These are phyloP conservation scores for Kuraishia hungarica DNA, from an alignment of 805 yeast genomes.

Conservation along the genomic window DNA sequence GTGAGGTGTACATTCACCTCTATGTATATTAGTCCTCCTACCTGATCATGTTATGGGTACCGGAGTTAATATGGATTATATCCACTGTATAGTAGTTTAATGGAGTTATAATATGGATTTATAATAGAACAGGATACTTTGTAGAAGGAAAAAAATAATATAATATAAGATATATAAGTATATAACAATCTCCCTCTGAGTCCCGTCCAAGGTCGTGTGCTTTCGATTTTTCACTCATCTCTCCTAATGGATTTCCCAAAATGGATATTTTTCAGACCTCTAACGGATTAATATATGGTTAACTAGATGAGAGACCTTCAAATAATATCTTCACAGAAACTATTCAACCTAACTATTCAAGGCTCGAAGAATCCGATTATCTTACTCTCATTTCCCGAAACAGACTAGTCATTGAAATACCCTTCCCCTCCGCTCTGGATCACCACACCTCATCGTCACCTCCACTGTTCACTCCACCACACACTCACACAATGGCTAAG, in stretches of 20 bases:
- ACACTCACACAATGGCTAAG: constrained; percentile 3
- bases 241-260: not conserved
- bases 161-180: too few species aligned
- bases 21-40: not conserved
- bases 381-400: not conserved
- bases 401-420: not conserved
- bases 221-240: not conserved
- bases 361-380: not conserved
- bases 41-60: not conserved
- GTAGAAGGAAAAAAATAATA: too few species aligned
- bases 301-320: not conserved
- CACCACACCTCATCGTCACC: too few species aligned
- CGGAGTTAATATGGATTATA: not conserved
- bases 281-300: too few species aligned
- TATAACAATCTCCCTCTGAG: too few species aligned
- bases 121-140: too few species aligned
- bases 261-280: not conserved
- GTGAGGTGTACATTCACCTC: not conserved
- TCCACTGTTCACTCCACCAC: not conserved
- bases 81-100: not conserved
- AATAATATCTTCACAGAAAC: too few species aligned
- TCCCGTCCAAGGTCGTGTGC: not conserved
- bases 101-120: not conserved
- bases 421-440: not conserved
- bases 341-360: not conserved